These are phyloP conservation scores for Plenodomus tracheiphilus DNA, from an alignment of 2,329 filamentous ascomycete genomes.

Conservation along the genomic window DNA sequence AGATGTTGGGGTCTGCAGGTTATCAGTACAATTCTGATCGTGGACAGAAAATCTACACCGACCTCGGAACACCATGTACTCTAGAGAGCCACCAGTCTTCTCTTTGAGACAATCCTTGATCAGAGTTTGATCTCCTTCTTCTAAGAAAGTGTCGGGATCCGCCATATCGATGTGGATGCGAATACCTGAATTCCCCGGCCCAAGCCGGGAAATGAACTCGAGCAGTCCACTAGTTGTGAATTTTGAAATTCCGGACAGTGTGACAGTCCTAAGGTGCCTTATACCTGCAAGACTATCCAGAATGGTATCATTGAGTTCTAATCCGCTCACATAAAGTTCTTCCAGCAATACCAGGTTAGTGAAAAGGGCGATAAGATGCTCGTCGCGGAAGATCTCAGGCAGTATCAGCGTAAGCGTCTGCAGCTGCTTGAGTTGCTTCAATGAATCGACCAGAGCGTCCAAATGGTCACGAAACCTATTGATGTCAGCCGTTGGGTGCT, in stretches of 20 bases:
- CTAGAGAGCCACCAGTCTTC: constrained; percentile 49
- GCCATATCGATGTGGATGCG: constrained; percentile 51
- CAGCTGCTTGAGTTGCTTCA: constrained; percentile 58
- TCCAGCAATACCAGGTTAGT: constrained; percentile 54
- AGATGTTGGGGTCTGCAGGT: constrained; percentile 48
- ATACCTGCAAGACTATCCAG: constrained; percentile 52
- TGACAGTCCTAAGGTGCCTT: constrained; percentile 55
- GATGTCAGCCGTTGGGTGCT: background rate
- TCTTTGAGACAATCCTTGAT: constrained; percentile 44
- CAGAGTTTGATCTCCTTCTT: constrained; percentile 44
- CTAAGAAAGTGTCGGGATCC: constrained; percentile 47
- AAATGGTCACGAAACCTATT: constrained; percentile 47
- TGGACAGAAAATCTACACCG: constrained; percentile 7
- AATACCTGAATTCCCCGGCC: constrained; percentile 48
- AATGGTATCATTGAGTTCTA: constrained; percentile 56
- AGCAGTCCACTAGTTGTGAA: constrained; percentile 59
- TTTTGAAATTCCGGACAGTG: constrained; percentile 58
- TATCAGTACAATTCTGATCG: constrained; percentile 5
- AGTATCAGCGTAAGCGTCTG: constrained; percentile 57
- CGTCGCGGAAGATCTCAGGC: constrained; percentile 55
- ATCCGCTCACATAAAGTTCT: constrained; percentile 60
- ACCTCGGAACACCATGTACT: constrained; percentile 52
- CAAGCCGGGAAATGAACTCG: constrained; percentile 48
- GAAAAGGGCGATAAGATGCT: constrained; percentile 56
- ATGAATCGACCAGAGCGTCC: constrained; percentile 54